Base-by-base conservation (phyloP, 306 rosid genomes). In the Quercus ilex region DNA sequence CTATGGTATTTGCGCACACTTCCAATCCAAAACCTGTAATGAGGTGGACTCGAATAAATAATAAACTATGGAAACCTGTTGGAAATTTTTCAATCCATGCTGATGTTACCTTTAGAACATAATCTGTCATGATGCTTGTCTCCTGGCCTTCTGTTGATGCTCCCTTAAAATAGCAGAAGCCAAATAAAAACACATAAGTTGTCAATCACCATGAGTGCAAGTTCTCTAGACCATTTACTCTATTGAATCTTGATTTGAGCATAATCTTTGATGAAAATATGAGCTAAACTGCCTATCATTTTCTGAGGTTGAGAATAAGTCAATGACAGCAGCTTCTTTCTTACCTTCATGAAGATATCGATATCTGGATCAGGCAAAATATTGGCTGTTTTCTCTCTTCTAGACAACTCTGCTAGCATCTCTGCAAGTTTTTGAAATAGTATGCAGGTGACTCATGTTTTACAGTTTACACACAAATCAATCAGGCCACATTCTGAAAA, bases 311-410 rank as follows among this genome's bases (percentile, higher is more conserved):
- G 15, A 46, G 52, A 46, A 46, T 11, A 46, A 46, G 53, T 46
- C 53, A 46, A 10, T 9, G 53, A 12, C 15, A 46, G 15, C 53
- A 46, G 25, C 60, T 43, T 57, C n/a, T 23, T 59, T 18, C 46
- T 73, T 67, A 85, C 88, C 91, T 85, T 85, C 91, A 87, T 85
- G 83, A 74, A 87, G 20, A 84, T 77, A 70, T 88, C 89, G 18
- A 88, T 83, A 72, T 80, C 88, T 65, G 81, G 85, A 80, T 85
- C 91, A 25, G 91, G 91, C 84, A 77, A 83, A 71, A 87, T 88
- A 57, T 85, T 75, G 52, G 82, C 85, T 23, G 13, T 69, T 60
- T 60, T 73, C 79, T 88, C 91, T 83, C 91, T 85, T 73, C 91
- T 88, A 12, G 82, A 82, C 70, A 87, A 73, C 62, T 87, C 91